Evolutionary conservation across 108 stramenopile genomes (phyloP), one percentile per base, ranked within the genome.

Genomic region (Cylindrotheca fusiformis): DNA sequence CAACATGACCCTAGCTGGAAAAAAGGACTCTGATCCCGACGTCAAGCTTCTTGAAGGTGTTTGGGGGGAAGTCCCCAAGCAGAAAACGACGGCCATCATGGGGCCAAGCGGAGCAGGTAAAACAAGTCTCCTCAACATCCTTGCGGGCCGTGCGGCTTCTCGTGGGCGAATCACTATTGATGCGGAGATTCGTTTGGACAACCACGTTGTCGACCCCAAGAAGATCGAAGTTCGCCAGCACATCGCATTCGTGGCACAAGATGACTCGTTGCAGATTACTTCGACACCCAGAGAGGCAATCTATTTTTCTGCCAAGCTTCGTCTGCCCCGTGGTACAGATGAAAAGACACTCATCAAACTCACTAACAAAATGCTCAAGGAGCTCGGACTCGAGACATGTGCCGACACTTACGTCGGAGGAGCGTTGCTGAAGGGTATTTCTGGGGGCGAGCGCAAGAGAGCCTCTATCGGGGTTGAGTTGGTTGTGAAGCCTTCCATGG

Each of bases 191-290:
- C 72, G 86, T 4, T 69, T 87, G 68, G 77, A 89, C 47, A 79
- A 84, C 31, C 71, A 48, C 32, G 28, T 20, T 29, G 82, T 79
- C n/a, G 71, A 83, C 54, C 75, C 82, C 6, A 79, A 75, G 27
- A 62, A 69, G 12, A 60, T 75, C 55, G 20, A 25, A 8, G 64
- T 83, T 3, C 55, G 83, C 3, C 56, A 68, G 52, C 62, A 83
- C 33, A 85, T 95, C 44, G 90, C 90, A 20, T 96, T 90, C 65
- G 91, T 92, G 18, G 85, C 85, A 49, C 95, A 96, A 57, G 90
- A 94, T 49, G 95, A 94, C 62, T 81, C 81, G 8, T 75, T 94
- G 26, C 68, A 78, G 21, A 69, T 82, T 30, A 87, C 87, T 3
- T 63, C 83, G 6, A 96, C 95, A 21, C 93, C 91, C 20, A 57